phyloP scores from a whole-genome alignment of 495 filamentous ascomycete genomes.

The Annulohypoxylon stygium region DNA sequence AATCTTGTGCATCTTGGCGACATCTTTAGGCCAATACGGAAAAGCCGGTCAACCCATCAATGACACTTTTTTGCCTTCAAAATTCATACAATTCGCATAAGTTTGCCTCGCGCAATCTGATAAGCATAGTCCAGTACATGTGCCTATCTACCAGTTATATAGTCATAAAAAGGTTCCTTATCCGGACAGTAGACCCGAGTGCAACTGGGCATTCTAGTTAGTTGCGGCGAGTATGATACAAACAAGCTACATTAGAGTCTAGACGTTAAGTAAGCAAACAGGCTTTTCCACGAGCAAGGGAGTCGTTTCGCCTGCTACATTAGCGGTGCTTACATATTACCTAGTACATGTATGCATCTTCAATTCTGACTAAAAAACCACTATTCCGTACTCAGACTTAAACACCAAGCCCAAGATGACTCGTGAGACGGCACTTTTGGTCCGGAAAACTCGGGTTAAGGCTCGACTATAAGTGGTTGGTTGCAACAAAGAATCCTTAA shows the following conservation, averaged over 20 bases:
- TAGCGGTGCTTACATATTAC: not conserved
- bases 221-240: not conserved
- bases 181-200: conserved; percentile 22
- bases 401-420: conserved; percentile 26
- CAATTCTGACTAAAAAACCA: conserved; percentile 9
- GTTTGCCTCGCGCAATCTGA: conserved; percentile 19
- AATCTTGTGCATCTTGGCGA: conserved; percentile 36
- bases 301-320: not conserved
- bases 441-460: conserved; percentile 20
- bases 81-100: conserved; percentile 8
- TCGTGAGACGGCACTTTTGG: conserved; percentile 21
- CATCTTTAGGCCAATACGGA: conserved; percentile 15
- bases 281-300: conserved; percentile 11
- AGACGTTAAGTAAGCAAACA: not conserved
- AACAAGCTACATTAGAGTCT: not conserved
- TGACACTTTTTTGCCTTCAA: conserved; percentile 18
- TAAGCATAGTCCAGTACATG: not conserved
- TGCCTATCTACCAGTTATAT: conserved; percentile 11
- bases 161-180: not conserved
- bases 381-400: conserved; percentile 12
- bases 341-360: not conserved
- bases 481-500: conserved; percentile 15
- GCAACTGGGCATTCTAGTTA: not conserved
- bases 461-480: conserved; percentile 18
- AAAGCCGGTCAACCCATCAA: conserved; percentile 27